Evolutionary conservation across 1,284 basidiomycete species (phyloP).

Genomic region (Cryptococcus sp.): DNA sequence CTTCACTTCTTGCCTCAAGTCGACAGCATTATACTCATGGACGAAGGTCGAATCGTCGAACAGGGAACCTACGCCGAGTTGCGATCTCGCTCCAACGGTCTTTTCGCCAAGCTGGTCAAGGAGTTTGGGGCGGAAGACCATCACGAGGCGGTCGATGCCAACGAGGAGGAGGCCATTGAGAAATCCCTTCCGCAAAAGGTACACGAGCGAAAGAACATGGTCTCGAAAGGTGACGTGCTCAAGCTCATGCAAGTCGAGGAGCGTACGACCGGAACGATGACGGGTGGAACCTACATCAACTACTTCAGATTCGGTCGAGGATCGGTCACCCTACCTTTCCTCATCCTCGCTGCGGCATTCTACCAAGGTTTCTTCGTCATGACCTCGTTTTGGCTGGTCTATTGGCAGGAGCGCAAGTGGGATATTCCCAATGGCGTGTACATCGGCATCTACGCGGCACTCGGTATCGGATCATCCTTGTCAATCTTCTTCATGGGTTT

Average conservation of each 20-base stretch:
- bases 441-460: slow-evolving; percentile 54
- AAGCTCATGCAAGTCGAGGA: slow-evolving; percentile 50
- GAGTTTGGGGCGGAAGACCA: slow-evolving; percentile 59
- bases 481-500: slow-evolving; percentile 52
- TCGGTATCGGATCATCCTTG: slow-evolving; percentile 52
- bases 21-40: slow-evolving; percentile 49
- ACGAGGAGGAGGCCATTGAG: slow-evolving; percentile 45
- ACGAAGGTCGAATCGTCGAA: slow-evolving; percentile 69
- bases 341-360: slow-evolving; percentile 42
- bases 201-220: slow-evolving; percentile 36
- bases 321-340: slow-evolving; percentile 48
- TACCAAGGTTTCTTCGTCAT: slow-evolving; percentile 43
- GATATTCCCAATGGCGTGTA: slow-evolving; percentile 45
- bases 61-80: slow-evolving; percentile 67
- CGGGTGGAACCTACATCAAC: slow-evolving; percentile 37
- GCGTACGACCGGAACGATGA: slow-evolving; percentile 42
- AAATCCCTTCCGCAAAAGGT: slow-evolving; percentile 41
- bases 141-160: slow-evolving; percentile 42
- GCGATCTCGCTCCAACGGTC: slow-evolving; percentile 55
- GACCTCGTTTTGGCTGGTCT: slow-evolving; percentile 56
- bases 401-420: slow-evolving; percentile 61
- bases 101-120: slow-evolving; percentile 65
- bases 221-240: slow-evolving; percentile 36
- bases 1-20: slow-evolving; percentile 48
- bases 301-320: slow-evolving; percentile 53